Base-by-base conservation (phyloP, 1,139 yeast genomes). In the Saccharomyces hybrid region DNA sequence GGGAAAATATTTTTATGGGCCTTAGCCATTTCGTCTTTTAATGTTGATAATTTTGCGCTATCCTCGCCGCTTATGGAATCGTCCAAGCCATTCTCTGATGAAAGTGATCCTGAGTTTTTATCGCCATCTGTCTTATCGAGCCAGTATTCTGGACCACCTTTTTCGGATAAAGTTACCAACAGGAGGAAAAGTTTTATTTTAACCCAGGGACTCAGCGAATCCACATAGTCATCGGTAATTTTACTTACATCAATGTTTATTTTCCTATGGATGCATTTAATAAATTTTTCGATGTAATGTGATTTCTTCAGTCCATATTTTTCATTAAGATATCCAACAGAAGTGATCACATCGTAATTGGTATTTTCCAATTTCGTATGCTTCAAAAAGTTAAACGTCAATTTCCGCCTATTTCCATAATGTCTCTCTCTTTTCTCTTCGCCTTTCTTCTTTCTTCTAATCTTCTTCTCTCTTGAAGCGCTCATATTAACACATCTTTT, bases 71-170 rank as follows among this genome's bases (percentile, higher is more conserved):
- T 13, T 11, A 19, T 3, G 23, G 49, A 38, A 23, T 47, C 13
- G 14, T 14, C 13, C 14, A 23, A 7, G 8, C 13, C 32, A 19
- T 26, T 19, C 25, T 47, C 44, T 11, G 48, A 26, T 23, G 19
- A 3, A 25, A 19, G 5, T n/a, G 44, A 41, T 5, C 11, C 47
- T 9, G 11, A n/a, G 29, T 52, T 55, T 7, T 53, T 53, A 23
- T 55, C 57, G 23, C 54, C 56, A 9, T 62, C 66, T 31, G 59
- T 64, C 53, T 66, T 64, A 48, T 68, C 70, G 51, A 63, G 44
- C 71, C 71, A 68, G 52, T 68, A 68, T 47, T 68, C 71, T 3
- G 72, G 70, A 0, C 72, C 72, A 47, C 72, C 72, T 54, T 68
- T 61, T 51, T 68, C 70, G 3, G 70, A 65, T 11, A 68, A 55